These are phyloP conservation scores for Xylariaceae sp. DNA, from an alignment of 2,329 filamentous ascomycete genomes.

Conservation along the genomic window DNA sequence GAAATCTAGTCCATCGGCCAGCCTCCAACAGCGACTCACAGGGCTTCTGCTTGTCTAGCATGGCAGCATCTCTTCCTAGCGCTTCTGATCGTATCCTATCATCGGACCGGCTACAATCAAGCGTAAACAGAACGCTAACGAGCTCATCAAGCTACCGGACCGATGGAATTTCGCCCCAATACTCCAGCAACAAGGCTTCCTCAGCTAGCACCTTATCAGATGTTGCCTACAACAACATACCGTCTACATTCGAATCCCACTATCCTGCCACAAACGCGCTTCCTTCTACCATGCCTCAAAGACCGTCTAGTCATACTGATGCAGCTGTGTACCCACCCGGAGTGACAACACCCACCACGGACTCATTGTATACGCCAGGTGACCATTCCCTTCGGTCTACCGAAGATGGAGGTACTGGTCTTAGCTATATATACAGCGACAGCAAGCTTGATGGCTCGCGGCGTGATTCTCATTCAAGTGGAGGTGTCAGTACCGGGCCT, in stretches of 20 bases:
- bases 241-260: slow-evolving; percentile 32
- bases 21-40: slow-evolving; percentile 41
- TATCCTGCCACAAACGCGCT: slow-evolving; percentile 31
- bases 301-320: slow-evolving; percentile 31
- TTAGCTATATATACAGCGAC: slow-evolving; percentile 41
- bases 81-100: slow-evolving; percentile 35
- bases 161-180: slow-evolving; percentile 35
- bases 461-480: slow-evolving; percentile 35
- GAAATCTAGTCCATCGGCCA: slow-evolving; percentile 46
- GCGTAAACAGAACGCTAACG: slow-evolving; percentile 42
- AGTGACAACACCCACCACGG: slow-evolving; percentile 16
- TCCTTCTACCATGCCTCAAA: slow-evolving; percentile 23
- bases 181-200: slow-evolving; percentile 30
- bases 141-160: slow-evolving; percentile 41
- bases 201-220: slow-evolving; percentile 33
- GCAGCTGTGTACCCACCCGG: slow-evolving; percentile 23
- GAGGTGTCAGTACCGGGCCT: slow-evolving; percentile 30
- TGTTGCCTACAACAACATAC: slow-evolving; percentile 39
- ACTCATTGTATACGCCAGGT: slow-evolving; percentile 29
- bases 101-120: slow-evolving; percentile 43
- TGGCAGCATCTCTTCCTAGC: slow-evolving; percentile 48
- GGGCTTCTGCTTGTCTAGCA: slow-evolving; percentile 49
- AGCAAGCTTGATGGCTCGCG: slow-evolving; percentile 30
- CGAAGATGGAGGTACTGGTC: slow-evolving; percentile 30
- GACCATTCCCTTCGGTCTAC: slow-evolving; percentile 31